Base-by-base conservation (phyloP, 2,329 filamentous ascomycete genomes). In the Fusarium virguliforme region DNA sequence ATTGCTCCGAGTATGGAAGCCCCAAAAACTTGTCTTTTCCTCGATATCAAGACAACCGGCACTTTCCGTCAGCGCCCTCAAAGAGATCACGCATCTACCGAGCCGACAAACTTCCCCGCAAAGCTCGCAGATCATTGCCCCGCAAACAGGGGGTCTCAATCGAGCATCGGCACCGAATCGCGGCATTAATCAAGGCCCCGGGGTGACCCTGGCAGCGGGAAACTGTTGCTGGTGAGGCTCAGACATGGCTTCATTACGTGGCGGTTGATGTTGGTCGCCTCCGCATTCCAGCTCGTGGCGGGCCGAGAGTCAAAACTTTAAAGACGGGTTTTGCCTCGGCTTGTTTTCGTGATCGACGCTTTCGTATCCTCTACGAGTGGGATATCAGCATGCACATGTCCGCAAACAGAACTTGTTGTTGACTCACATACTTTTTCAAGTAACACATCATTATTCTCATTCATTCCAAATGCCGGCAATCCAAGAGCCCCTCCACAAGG, bases 251-350 rank as follows among this genome's bases (percentile, higher is more conserved):
- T 50, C 43, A 48, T 26, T 30, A 30, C 26, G 26, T 30, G 43
- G 43, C 43, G 15, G 24, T 18, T 48, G 3, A 15, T 30, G 12
- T 41, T 22, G 12, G 18, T 13, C 43, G 32, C 26, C 43, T 50
- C 43, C 43, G 26, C 43, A 50, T 50, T 50, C 43, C 43, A 50
- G 43, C 26, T 50, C 43, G 26, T 50, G 43, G 28, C 43, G 43
- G 43, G 26, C 43, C 43, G 43, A 50, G 43, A 50, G 15, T 30
- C 0, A 12, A 30, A 48, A 50, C 26, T 50, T 50, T 50, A 30
- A 50, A 30, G 15, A 18, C 3, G 43, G 4, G 43, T 30, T 8
- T 15, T 50, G 15, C 43, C 43, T 50, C 43, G 43, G 43, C 43
- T 50, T 50, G 10, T 26, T 50, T 48, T 30, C 15, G 30, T 30